Percentiles rank a stretch among this genome's conserved stretches.
Conservation (phyloP, 2,329 filamentous ascomycete species). For the Calonectria naviculata region DNA sequence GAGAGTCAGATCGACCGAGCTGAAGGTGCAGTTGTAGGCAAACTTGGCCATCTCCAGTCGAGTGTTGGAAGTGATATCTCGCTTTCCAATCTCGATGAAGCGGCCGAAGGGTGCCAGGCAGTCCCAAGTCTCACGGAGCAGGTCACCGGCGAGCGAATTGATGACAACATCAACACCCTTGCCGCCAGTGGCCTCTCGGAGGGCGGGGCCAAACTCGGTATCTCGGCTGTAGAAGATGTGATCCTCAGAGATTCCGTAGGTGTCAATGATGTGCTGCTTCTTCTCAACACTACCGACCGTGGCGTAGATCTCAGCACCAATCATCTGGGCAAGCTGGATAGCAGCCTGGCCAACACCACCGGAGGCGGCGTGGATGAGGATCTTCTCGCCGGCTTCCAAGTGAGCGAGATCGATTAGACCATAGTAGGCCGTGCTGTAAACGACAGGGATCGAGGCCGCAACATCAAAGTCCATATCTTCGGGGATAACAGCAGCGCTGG, state of each 20-base stretch:
- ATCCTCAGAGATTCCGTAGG: conserved; percentile 41
- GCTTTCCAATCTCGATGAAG: conserved; percentile 49
- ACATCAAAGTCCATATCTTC: conserved; percentile 20
- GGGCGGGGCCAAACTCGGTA: conserved; percentile 37
- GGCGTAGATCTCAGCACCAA: conserved; percentile 43
- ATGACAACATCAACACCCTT: conserved; percentile 46
- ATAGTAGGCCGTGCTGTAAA: conserved; percentile 34
- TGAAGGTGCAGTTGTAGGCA: conserved; percentile 23
- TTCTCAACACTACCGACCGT: conserved; percentile 48
- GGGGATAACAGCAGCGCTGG: conserved; percentile 41
- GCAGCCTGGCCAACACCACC: conserved; percentile 44
- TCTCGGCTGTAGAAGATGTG: conserved; percentile 46
- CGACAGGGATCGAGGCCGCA: conserved; percentile 26
- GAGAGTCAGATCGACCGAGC: conserved; percentile 28
- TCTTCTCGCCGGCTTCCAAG: conserved; percentile 31
- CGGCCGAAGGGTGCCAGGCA: conserved; percentile 46
- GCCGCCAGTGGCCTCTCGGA: conserved; percentile 36
- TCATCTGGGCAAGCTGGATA: conserved; percentile 39
- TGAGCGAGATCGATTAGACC: conserved; percentile 26
- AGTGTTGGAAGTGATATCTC: conserved; percentile 38
- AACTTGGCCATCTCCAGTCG: conserved; percentile 48
- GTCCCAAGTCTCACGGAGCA: conserved; percentile 43
- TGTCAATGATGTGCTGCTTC: conserved; percentile 36
- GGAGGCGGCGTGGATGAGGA: conserved; percentile 45
- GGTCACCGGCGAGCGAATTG: conserved; percentile 44